A percentile compares a stretch with the other conserved stretches of the same genome.
phyloP scores from a whole-genome alignment of 352 stramenopile genomes.

The Phytophthora litchii region DNA sequence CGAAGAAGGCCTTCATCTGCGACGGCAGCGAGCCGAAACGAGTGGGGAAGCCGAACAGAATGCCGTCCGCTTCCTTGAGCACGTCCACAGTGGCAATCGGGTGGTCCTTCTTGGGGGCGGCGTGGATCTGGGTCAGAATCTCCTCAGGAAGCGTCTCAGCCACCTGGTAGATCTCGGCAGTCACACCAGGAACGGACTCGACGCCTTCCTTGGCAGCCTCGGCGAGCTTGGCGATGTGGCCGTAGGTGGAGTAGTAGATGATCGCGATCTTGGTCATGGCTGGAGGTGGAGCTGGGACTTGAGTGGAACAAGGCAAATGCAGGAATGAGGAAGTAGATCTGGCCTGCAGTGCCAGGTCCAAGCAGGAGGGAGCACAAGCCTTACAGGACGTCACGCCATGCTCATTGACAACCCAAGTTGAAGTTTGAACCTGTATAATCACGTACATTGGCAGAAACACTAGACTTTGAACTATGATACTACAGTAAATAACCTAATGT shows the following conservation, averaged over 20 bases:
- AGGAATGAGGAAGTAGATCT: conserved; percentile 15
- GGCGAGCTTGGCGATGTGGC: conserved; percentile 26
- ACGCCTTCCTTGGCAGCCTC: conserved; percentile 26
- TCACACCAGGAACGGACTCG: conserved; percentile 30
- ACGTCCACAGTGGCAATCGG: conserved; percentile 27
- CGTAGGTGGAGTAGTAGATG: conserved; percentile 40
- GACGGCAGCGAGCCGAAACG: conserved; percentile 32
- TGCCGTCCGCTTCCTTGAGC: conserved; percentile 35
- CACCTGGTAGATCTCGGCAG: conserved; percentile 30
- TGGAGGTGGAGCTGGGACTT: conserved; percentile 7
- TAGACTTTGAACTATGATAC: not conserved
- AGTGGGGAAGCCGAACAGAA: conserved; percentile 39
- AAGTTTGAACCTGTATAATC: conserved; percentile 9
- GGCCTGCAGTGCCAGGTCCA: conserved; percentile 1
- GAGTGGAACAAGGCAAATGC: conserved; percentile 21
- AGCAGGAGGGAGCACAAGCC: conserved; percentile 1
- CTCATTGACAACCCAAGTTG: conserved; percentile 6
- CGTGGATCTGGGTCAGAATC: conserved; percentile 17
- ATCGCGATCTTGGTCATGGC: conserved; percentile 38
- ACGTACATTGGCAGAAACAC: not conserved
- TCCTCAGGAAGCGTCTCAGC: conserved; percentile 24
- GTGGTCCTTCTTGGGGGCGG: conserved; percentile 34
- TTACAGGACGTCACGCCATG: conserved; percentile 3
- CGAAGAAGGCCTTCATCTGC: conserved; percentile 38
- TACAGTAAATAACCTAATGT: not conserved